Percentiles rank a stretch among this genome's conserved stretches.
phyloP scores from a whole-genome alignment of 345 rosid species.

The Gossypium mustelinum region DNA sequence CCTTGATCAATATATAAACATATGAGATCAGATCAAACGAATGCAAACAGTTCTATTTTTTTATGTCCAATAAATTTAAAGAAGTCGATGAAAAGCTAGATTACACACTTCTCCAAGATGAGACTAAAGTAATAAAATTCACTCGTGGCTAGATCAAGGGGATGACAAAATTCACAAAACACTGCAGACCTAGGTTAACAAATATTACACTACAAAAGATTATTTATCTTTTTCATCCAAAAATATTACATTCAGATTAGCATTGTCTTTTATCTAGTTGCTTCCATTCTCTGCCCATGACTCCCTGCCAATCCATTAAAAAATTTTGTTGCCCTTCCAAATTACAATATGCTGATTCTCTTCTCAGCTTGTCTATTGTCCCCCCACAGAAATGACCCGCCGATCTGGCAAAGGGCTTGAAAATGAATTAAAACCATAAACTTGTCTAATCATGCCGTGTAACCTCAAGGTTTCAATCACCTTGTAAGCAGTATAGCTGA shows the following conservation, averaged over 20 bases:
- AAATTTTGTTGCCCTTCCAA: slow-evolving; percentile 15
- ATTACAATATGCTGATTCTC: slow-evolving; percentile 10
- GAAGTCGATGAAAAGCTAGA: too few species aligned
- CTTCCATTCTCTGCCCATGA: slow-evolving; percentile 21
- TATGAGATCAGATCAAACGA: too few species aligned
- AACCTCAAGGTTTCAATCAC: slow-evolving; percentile 43
- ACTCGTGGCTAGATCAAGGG: slow-evolving; percentile 11
- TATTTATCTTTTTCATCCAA: slow-evolving; percentile 7
- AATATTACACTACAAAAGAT: slow-evolving; percentile 25
- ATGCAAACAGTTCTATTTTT: too few species aligned
- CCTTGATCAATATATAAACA: too few species aligned
- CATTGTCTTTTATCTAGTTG: slow-evolving; percentile 28
- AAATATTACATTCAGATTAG: slow-evolving; percentile 31
- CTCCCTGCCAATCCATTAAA: slow-evolving; percentile 5
- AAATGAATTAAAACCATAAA: slow-evolving; percentile 20
- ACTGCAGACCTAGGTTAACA: slow-evolving; percentile 25
- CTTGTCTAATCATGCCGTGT: slow-evolving; percentile 1
- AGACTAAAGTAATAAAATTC: neutral
- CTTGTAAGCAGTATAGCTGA: slow-evolving; percentile 96
- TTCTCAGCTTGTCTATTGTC: slow-evolving; percentile 20
- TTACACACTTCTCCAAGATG: too few species aligned
- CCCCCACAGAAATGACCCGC: slow-evolving; percentile 1
- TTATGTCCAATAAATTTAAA: too few species aligned
- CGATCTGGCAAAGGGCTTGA: slow-evolving; percentile 22
- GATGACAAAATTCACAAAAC: slow-evolving; percentile 21